Evolutionary conservation across 345 rosid genomes (phyloP).

Genomic region (Zanthoxylum bungeanum): DNA sequence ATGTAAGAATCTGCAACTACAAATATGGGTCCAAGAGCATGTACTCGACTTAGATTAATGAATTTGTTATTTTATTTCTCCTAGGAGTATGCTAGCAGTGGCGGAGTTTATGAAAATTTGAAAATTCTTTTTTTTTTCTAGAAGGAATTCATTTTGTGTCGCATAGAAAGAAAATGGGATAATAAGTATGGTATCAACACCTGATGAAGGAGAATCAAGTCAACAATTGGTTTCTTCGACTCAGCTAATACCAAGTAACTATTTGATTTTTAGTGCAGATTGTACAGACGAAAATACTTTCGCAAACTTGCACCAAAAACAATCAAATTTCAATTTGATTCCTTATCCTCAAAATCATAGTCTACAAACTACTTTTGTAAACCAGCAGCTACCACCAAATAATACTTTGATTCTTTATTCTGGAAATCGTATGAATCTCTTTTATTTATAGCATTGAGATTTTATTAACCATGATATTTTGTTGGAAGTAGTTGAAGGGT

Average conservation of each 20-base stretch:
- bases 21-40: too few relatives aligned
- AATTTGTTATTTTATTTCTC: neutral
- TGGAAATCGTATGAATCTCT: neutral
- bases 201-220: neutral
- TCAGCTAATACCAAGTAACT: neutral
- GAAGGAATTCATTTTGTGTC: slow-evolving; percentile 4
- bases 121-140: neutral
- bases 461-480: too few relatives aligned
- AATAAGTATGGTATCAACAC: neutral
- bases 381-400: neutral
- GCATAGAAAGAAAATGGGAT: neutral
- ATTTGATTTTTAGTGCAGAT: too few relatives aligned
- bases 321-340: neutral
- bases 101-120: neutral
- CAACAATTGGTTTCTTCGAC: neutral
- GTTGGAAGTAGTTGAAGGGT: too few relatives aligned
- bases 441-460: too few relatives aligned
- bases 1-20: neutral
- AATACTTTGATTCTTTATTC: neutral
- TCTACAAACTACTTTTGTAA: neutral
- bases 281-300: neutral
- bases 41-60: neutral
- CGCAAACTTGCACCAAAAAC: neutral
- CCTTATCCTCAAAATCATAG: neutral
- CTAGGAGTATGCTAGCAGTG: neutral